Conservation (phyloP, 2,329 filamentous ascomycete genomes). For the Sarocladiaceae sp. region DNA sequence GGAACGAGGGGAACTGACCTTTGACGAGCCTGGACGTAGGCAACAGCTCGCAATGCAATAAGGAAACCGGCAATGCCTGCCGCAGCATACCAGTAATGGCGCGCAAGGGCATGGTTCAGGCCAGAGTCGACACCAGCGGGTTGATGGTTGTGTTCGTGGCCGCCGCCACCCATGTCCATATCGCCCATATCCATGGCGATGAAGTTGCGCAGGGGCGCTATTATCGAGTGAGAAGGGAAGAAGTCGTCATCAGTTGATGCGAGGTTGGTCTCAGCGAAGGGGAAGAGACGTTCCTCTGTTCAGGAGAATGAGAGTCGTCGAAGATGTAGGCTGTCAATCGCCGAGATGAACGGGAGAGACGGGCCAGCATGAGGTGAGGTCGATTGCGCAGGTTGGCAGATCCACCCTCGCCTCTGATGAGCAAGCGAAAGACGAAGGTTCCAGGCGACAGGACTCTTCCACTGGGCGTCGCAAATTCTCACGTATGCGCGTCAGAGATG, state of each 20-base stretch:
- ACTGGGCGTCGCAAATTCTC: too few relatives aligned
- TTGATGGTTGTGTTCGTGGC: conserved; percentile 17
- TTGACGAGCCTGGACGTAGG: conserved; percentile 32
- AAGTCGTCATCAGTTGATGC: too few relatives aligned
- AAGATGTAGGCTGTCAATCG: too few relatives aligned
- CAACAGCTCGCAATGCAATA: conserved; percentile 33
- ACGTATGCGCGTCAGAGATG: too few relatives aligned
- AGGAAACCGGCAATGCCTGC: conserved; percentile 40
- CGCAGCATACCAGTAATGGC: conserved; percentile 54
- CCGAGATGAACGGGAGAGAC: background rate
- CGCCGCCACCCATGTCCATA: background rate
- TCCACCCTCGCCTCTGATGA: too few relatives aligned
- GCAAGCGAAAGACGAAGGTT: too few relatives aligned
- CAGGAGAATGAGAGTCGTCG: too few relatives aligned
- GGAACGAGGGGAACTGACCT: conserved; percentile 27
- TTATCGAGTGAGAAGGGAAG: too few relatives aligned
- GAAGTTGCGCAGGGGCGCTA: background rate
- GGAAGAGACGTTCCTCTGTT: too few relatives aligned
- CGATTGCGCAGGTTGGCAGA: conserved; percentile 8
- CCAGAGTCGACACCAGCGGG: conserved; percentile 32
- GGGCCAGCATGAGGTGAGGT: too few relatives aligned
- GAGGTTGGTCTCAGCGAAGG: too few relatives aligned
- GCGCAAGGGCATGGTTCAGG: conserved; percentile 45
- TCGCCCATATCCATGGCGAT: conserved; percentile 4
- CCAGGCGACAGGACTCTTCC: too few relatives aligned